Base-by-base conservation (phyloP, 257 asterid species). In the Rauvolfia tetraphylla region DNA sequence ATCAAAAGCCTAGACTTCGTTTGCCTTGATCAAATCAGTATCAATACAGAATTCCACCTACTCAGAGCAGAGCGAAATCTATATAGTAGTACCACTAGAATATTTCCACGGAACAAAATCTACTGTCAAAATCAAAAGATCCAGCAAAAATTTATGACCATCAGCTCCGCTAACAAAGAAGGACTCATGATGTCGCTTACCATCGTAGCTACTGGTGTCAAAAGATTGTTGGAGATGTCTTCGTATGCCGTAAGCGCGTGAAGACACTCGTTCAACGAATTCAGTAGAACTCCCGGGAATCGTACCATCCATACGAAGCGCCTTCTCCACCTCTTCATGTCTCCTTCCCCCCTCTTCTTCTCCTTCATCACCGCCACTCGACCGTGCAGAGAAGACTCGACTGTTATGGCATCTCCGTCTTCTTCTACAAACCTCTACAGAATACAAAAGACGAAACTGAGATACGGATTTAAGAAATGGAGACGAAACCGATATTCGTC, bases 221-320 rank as follows among this genome's bases (percentile, higher is more conserved):
- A 92, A 86, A 46, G 88, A 86, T 89, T 92, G 98, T 42, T 92
- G 93, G 70, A 94, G 97, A 84, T 94, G 87, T 77, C 98, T 87
- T 3, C 98, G 97, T 93, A 94, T 92, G 75, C 83, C 90, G 70
- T 94, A 94, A 49, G 97, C 98, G 83, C 92, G 96, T 72, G 98
- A 94, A 10, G 98, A 92, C 63, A 94, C 98, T 14, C 84, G 98
- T 82, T 85, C 83, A 65, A 92, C 95, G n/a, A 94, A 92, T 77
- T 84, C 98, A 70, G 85, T 87, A 41, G 98, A 86, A 76, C 85
- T 92, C 75, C 89, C 87, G 27, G 97, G 95, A 68, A 94, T 94
- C 53, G 92, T 59, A 20, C 97, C 98, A 83, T 94, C 98, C 98
- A 94, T 84, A 82, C 86, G 91, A 82, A 92, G 77, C 51, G 98